Evolutionary conservation across 1,284 basidiomycete species (phyloP), one percentile per base, ranked within the genome.

Genomic region (Paramarasmius palmivorus): DNA sequence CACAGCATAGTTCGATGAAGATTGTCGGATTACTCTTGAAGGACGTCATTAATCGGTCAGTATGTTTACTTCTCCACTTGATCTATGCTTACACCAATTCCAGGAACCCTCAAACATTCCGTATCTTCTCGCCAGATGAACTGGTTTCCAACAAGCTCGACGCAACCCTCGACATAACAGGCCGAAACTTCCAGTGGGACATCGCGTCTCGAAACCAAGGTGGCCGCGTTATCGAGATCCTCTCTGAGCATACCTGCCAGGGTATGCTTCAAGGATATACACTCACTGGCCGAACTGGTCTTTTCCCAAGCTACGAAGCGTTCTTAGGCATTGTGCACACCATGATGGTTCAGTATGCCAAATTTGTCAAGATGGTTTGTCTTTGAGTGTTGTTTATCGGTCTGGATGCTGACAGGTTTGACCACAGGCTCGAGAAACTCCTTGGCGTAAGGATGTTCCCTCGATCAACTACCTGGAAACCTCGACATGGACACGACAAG

Each of bases 91-190:
- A 37, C 40, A 1, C 37, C 2, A 15, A 7, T 25, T 20, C 0
- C 59, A 85, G 84, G 56, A 95, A 95, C 67, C 86, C 86, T 1
- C 75, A 73, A 23, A 75, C 78, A 0, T 94, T 95, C 79, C 81
- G 93, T 50, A 90, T 95, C 57, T 95, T 95, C 75, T 92, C 88
- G n/a, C 93, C 93, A 0, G 93, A 96, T 63, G 91, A 93, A 63
- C 77, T 95, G n/a, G 84, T 86, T 7, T 92, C 88, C 32, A 95
- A 95, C 74, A 94, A 95, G 71, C 82, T 96, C 17, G 90, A 90
- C 63, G 88, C 82, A 2, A 83, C 89, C 4, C 79, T 94, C 45
- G 76, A 87, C 2, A 68, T 74, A 8, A 84, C 75, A 0, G 77
- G 79, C 1, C 82, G 92, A 50, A 86, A 92, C 71, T 87, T 94